A percentile compares a stretch with the other conserved stretches of the same genome.
phyloP scores from a whole-genome alignment of 139 green algal species.

The Asterochloris erici region DNA sequence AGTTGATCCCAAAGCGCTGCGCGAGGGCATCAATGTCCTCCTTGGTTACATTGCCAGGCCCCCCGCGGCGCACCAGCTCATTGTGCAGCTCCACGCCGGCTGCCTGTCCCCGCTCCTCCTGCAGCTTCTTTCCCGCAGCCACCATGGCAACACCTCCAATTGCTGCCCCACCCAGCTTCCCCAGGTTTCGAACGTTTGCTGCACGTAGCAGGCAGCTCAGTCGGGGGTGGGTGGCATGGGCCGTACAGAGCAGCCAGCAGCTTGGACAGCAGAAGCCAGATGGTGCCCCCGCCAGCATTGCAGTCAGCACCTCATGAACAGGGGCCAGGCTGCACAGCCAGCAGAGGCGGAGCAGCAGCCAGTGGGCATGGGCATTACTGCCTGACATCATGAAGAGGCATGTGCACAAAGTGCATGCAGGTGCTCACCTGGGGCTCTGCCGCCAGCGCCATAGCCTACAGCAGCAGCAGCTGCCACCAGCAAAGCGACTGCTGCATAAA shows the following conservation, averaged over 20 bases:
- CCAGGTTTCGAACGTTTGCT: constrained; percentile 35
- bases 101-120: constrained; percentile 58
- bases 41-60: constrained; percentile 48
- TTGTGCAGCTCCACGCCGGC: constrained; percentile 77
- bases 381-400: not conserved
- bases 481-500: constrained; percentile 55
- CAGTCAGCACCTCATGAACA: not conserved
- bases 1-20: constrained; percentile 68
- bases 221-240: not conserved
- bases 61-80: constrained; percentile 56
- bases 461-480: constrained; percentile 43
- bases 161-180: constrained; percentile 33
- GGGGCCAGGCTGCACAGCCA: not conserved
- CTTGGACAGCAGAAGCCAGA: no score
- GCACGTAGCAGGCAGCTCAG: constrained; percentile 6
- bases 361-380: not conserved
- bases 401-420: not conserved
- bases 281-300: not conserved
- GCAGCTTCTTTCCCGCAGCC: constrained; percentile 31
- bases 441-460: constrained; percentile 32
- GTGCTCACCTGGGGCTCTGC: constrained; percentile 38
- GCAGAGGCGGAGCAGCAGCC: not conserved
- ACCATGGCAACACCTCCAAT: constrained; percentile 42
- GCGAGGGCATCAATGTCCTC: constrained; percentile 58
- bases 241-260: not conserved